phyloP scores from a whole-genome alignment of 495 filamentous ascomycete species.

The Neurospora cerealis region DNA sequence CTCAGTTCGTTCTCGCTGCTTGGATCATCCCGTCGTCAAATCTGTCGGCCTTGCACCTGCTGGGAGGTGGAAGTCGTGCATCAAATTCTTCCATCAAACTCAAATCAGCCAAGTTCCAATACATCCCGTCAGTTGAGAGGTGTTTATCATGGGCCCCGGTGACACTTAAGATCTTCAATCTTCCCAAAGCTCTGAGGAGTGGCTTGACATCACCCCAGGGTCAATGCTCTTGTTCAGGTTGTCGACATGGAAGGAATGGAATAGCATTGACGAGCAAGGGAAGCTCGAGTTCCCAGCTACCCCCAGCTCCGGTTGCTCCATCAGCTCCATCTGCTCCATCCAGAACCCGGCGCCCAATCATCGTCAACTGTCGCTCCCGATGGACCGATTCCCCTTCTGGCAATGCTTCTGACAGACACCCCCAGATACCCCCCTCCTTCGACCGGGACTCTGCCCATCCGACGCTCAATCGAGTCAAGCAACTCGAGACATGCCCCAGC shows the following conservation, averaged over 20 bases:
- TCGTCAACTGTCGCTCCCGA: background rate
- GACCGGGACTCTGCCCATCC: constrained; percentile 9
- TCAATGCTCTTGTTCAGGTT: background rate
- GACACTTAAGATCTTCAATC: background rate
- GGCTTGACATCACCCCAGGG: background rate
- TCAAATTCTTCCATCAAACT: background rate
- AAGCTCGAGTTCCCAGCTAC: constrained; percentile 15
- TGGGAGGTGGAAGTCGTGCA: background rate
- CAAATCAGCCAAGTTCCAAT: background rate
- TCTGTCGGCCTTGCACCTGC: background rate
- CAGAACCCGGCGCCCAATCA: constrained; percentile 14
- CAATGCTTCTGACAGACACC: constrained; percentile 5
- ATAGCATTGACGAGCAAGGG: background rate
- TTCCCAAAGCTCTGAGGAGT: background rate
- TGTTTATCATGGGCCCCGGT: background rate
- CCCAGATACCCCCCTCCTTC: constrained; percentile 7
- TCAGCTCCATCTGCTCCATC: constrained; percentile 2
- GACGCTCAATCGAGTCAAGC: constrained; percentile 20
- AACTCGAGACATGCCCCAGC: background rate
- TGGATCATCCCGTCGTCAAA: background rate
- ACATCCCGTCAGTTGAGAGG: background rate
- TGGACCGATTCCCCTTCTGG: background rate
- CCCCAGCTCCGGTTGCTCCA: constrained; percentile 4
- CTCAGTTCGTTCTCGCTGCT: background rate
- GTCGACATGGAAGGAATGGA: background rate